These are phyloP conservation scores for Gaeumannomyces sp. DNA, from an alignment of 2,329 filamentous ascomycete species.

Conservation along the genomic window DNA sequence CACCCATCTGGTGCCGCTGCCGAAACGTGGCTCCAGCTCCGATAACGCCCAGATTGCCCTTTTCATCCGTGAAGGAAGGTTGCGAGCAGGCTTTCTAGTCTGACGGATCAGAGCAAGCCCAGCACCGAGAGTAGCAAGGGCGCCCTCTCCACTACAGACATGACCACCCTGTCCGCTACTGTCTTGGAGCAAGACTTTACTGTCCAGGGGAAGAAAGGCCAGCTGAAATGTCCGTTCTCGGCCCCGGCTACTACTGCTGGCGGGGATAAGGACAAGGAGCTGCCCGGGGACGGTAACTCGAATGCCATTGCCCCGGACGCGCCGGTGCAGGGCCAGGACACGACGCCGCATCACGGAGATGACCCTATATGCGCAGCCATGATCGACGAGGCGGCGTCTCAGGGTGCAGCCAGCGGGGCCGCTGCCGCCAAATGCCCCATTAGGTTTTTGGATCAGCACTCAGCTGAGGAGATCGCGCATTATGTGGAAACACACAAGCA, in stretches of 20 bases:
- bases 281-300: conserved; percentile 15
- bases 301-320: conserved; percentile 18
- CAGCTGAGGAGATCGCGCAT: conserved; percentile 84
- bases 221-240: conserved; percentile 75
- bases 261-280: conserved; percentile 6
- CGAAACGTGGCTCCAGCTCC: conserved; percentile 35
- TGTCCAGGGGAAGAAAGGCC: conserved; percentile 72
- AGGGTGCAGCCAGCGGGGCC: conserved; percentile 42
- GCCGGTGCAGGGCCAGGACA: conserved; percentile 24
- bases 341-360: conserved; percentile 40
- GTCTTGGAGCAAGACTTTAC: conserved; percentile 87
- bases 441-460: conserved; percentile 85
- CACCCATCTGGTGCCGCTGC: conserved; percentile 47
- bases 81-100: conserved; percentile 44
- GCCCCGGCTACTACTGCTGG: conserved; percentile 27
- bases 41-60: conserved; percentile 55
- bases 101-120: conserved; percentile 45
- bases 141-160: conserved; percentile 34
- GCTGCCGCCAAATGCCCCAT: conserved; percentile 73
- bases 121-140: conserved; percentile 41
- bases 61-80: conserved; percentile 57
- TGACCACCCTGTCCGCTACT: conserved; percentile 52
- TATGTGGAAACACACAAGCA: conserved; percentile 96
- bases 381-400: conserved; percentile 53
- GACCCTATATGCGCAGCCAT: conserved; percentile 62